A percentile compares a stretch with the other conserved stretches of the same genome.
phyloP scores from a whole-genome alignment of 768 basidiomycete genomes.

The Boletus vinaceobasis region DNA sequence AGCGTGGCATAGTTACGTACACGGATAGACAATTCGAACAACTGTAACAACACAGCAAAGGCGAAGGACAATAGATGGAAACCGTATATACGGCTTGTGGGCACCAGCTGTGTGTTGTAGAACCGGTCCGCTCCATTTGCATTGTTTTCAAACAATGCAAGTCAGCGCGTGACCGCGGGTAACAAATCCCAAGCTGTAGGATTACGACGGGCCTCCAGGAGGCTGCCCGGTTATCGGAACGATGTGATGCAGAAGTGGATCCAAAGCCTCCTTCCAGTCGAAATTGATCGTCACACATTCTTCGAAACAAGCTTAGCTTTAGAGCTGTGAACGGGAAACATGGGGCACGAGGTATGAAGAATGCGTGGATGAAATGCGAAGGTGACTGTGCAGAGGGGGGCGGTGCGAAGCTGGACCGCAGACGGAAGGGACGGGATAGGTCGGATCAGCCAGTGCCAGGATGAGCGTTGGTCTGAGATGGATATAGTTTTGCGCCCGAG shows the following conservation, averaged over 20 bases:
- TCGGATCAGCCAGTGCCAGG: conserved; percentile 20
- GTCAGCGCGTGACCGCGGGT: background rate
- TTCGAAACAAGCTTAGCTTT: background rate
- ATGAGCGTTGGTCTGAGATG: conserved; percentile 5
- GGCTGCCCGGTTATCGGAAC: conserved; percentile 16
- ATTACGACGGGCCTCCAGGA: conserved; percentile 21
- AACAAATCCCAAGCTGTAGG: conserved; percentile 17
- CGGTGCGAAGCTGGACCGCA: background rate
- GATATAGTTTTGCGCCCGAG: conserved; percentile 14
- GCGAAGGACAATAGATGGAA: conserved; percentile 10
- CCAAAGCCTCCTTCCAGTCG: background rate
- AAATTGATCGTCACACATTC: conserved; percentile 4
- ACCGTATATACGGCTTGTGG: conserved; percentile 16
- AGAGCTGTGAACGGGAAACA: background rate
- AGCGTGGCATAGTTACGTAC: conserved; percentile 32
- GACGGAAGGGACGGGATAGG: conserved; percentile 13
- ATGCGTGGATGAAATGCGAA: conserved; percentile 1
- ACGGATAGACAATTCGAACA: conserved; percentile 5
- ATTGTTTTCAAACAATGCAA: conserved; percentile 14
- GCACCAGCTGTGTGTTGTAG: conserved; percentile 1
- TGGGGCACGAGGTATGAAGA: conserved; percentile 1
- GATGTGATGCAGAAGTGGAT: conserved; percentile 12
- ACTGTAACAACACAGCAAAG: background rate
- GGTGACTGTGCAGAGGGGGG: background rate
- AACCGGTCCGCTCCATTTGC: background rate